A percentile compares a stretch with the other conserved stretches of the same genome.
These are phyloP conservation scores for Thelonectria blattea DNA, from an alignment of 2,329 filamentous ascomycete genomes.

Conservation along the genomic window DNA sequence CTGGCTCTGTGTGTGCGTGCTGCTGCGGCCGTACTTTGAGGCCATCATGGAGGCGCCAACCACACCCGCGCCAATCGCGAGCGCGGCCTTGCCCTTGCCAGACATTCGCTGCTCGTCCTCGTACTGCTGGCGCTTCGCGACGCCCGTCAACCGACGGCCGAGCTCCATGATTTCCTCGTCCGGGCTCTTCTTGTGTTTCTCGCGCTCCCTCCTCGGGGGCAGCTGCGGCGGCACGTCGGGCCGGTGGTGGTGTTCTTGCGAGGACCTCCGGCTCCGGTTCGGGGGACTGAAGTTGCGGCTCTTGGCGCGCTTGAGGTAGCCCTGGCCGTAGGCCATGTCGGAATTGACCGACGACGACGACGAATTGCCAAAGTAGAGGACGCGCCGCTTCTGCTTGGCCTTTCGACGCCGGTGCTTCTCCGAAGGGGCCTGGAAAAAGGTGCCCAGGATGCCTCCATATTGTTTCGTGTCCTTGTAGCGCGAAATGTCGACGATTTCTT, in stretches of 20 bases:
- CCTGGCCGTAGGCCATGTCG: conserved; percentile 71
- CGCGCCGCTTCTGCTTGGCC: conserved; percentile 56
- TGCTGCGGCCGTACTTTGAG: conserved; percentile 46
- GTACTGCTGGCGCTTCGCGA: conserved; percentile 57
- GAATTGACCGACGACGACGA: conserved; percentile 72
- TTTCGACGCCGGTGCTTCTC: conserved; percentile 54
- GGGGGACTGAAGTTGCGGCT: conserved; percentile 37
- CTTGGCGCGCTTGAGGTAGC: conserved; percentile 55
- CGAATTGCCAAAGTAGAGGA: conserved; percentile 65
- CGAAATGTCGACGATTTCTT: conserved; percentile 71
- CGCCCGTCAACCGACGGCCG: conserved; percentile 59
- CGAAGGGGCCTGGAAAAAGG: conserved; percentile 68
- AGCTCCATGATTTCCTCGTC: conserved; percentile 65
- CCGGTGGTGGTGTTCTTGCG: conserved; percentile 24
- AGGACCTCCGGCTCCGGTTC: conserved; percentile 28
- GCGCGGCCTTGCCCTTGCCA: conserved; percentile 30
- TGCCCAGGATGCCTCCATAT: conserved; percentile 61
- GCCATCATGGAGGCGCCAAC: conserved; percentile 50
- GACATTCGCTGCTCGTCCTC: conserved; percentile 53
- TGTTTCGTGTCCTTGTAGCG: conserved; percentile 53
- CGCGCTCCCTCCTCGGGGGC: conserved; percentile 18
- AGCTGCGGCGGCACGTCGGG: conserved; percentile 27
- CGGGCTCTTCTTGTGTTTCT: conserved; percentile 46
- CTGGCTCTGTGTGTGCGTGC: conserved; percentile 34
- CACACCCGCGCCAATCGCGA: conserved; percentile 42